phyloP scores from a whole-genome alignment of 176 grass and related monocot genomes.

The Cenchrus fungigraminus region DNA sequence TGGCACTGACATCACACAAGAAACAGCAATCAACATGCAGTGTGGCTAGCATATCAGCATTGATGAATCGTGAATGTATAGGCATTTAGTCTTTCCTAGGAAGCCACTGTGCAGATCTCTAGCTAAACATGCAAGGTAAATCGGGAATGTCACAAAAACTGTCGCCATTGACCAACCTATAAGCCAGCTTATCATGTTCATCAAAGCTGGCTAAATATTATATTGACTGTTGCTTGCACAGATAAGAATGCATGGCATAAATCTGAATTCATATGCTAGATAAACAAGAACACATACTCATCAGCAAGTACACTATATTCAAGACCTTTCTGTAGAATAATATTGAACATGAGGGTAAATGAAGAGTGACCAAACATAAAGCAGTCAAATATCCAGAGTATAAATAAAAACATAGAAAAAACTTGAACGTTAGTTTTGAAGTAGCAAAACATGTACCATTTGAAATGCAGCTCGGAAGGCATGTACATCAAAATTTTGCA shows the following conservation, averaged over 20 bases:
- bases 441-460: conserved; percentile 52
- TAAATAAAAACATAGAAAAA: conserved; percentile 16
- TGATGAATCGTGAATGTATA: background rate
- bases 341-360: conserved; percentile 10
- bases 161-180: background rate
- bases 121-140: background rate
- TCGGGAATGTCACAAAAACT: conserved; percentile 5
- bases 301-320: background rate
- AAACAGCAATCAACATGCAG: background rate
- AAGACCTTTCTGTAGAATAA: conserved; percentile 8
- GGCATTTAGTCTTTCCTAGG: background rate
- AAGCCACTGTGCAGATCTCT: background rate
- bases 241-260: background rate
- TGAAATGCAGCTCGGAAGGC: conserved; percentile 92
- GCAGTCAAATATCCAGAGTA: conserved; percentile 19
- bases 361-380: conserved; percentile 23
- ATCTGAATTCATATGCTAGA: background rate
- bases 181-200: background rate
- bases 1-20: background rate
- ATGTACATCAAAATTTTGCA: conserved; percentile 93
- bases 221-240: background rate
- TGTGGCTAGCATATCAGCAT: conserved; percentile 14
- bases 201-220: conserved; percentile 28
- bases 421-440: conserved; percentile 8
- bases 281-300: background rate